Evolutionary conservation across 768 basidiomycete genomes (phyloP), one percentile per base, ranked within the genome.

Genomic region (Psilocybe sp.): DNA sequence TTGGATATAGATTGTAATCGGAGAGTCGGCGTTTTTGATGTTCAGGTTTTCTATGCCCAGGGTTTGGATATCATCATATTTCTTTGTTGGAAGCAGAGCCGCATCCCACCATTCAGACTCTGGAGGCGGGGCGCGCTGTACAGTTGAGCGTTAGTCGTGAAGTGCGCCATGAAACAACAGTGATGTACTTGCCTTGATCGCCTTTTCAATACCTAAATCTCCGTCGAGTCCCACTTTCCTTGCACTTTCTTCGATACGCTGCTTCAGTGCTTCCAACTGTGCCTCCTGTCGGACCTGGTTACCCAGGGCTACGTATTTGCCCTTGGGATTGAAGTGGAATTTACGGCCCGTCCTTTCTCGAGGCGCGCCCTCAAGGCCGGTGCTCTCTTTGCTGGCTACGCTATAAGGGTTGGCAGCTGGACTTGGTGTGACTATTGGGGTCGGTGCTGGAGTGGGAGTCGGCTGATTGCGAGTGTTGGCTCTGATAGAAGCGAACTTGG

Each of bases 31-130:
- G 12, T 75, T 84, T 15, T 81, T 77, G 56, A 92, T 88, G 46
- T 82, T 85, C 46, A 92, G 69, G 12, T 69, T 66, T 19, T 75
- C 71, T 42, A 85, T 58, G 23, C 84, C 85, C 19, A 78, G 64
- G 2, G 50, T 62, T 1, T 69, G 68, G 44, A 96, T 64, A 50
- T 95, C 93, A 40, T 82, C 79, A 65, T 98, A 98, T 4, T 72
- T 78, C 69, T 88, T 86, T 57, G 75, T 85, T 0, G 91, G 89
- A 9, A 99, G 71, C 12, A 98, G 72, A 0, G 90, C 79, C 16
- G 81, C 85, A 68, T 99, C 97, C 97, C 97, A 99, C 97, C 97
- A 99, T 66, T 98, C 97, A 4, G 86, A 81, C 4, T 82, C 85
- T 0, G 96, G 96, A 6, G 96, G 97, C 1, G 91, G 80, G 47